These are phyloP conservation scores for Fusarium palustre DNA, from an alignment of 2,329 filamentous ascomycete genomes.

Conservation along the genomic window DNA sequence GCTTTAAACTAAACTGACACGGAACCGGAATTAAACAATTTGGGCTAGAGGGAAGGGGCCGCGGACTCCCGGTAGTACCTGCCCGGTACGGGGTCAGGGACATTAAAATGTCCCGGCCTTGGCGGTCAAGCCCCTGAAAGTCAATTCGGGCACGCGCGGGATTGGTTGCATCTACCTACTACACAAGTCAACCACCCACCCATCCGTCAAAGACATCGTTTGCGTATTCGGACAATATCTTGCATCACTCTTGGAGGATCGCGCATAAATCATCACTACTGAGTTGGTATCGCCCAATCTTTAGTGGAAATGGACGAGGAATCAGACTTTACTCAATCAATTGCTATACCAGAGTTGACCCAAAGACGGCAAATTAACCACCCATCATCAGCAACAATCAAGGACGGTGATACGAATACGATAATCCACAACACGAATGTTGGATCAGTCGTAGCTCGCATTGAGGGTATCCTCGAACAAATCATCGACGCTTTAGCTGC, in stretches of 20 bases:
- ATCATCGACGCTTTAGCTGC: constrained; percentile 47
- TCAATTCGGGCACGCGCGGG: background rate
- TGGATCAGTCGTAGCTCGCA: constrained; percentile 49
- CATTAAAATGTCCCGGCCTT: constrained; percentile 22
- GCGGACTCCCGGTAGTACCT: constrained; percentile 31
- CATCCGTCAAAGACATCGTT: background rate
- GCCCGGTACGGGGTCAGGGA: constrained; percentile 1
- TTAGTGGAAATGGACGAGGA: constrained; percentile 13
- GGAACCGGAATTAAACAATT: constrained; percentile 22
- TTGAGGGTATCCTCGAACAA: constrained; percentile 52
- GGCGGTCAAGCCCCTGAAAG: constrained; percentile 41
- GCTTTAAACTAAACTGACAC: constrained; percentile 27
- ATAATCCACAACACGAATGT: constrained; percentile 15
- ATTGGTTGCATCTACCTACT: constrained; percentile 8
- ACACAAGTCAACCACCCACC: constrained; percentile 7
- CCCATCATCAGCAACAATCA: constrained; percentile 2
- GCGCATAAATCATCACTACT: too few relatives aligned
- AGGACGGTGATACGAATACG: constrained; percentile 44
- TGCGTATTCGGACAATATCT: constrained; percentile 25
- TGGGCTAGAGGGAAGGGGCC: constrained; percentile 10
- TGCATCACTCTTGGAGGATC: background rate
- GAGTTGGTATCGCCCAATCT: background rate
- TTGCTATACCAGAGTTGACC: constrained; percentile 26
- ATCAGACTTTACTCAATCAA: background rate
- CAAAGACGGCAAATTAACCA: constrained; percentile 2